Percentiles rank a stretch among this genome's conserved stretches.
Evolutionary conservation across 805 yeast species (phyloP).

Genomic region (Starmerella tilneyi): DNA sequence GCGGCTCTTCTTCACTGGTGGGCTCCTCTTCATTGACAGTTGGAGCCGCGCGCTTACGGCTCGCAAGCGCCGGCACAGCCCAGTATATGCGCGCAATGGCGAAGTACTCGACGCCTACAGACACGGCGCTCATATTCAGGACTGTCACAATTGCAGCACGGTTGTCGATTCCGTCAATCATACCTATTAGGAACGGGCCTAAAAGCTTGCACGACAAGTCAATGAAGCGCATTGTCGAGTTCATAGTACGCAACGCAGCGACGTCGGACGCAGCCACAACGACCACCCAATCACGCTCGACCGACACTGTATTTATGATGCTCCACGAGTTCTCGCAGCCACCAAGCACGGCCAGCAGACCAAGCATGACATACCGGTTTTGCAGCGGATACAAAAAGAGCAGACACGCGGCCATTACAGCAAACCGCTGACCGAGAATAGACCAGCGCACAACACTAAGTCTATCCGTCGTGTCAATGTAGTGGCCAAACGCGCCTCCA

Average conservation of each 20-base stretch:
- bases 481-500: constrained; percentile 27
- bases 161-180: constrained; percentile 27
- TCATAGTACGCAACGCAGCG: constrained; percentile 27
- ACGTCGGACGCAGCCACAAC: constrained; percentile 30
- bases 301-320: constrained; percentile 33
- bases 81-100: constrained; percentile 32
- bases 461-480: constrained; percentile 29
- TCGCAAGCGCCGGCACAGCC: constrained; percentile 28
- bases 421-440: constrained; percentile 29
- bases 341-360: constrained; percentile 29
- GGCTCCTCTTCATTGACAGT: not conserved
- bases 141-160: constrained; percentile 28
- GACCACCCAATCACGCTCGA: constrained; percentile 37
- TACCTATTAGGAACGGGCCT: constrained; percentile 34
- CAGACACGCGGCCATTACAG: constrained; percentile 28
- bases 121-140: constrained; percentile 28
- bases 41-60: not conserved
- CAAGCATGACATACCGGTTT: constrained; percentile 10
- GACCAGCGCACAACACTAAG: constrained; percentile 31
- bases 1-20: not conserved
- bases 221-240: constrained; percentile 34
- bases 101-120: constrained; percentile 31
- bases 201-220: constrained; percentile 34
- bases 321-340: constrained; percentile 32
- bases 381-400: constrained; percentile 22